A percentile compares a stretch with the other conserved stretches of the same genome.
Evolutionary conservation across 2,329 filamentous ascomycete species (phyloP).

Genomic region (Cytospora chrysosperma): DNA sequence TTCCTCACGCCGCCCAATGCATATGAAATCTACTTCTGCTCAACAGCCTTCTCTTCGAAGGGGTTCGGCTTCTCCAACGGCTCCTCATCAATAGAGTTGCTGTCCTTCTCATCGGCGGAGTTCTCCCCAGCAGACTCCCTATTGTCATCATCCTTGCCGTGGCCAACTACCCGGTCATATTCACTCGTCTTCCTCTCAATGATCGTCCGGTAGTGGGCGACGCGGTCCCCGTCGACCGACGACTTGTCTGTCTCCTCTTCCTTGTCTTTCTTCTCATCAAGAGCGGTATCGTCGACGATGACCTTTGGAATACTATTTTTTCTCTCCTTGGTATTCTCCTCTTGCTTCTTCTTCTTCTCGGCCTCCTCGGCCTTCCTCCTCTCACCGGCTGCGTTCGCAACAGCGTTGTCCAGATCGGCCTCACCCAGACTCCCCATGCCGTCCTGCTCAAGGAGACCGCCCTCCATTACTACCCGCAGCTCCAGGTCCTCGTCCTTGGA

Average conservation of each 20-base stretch:
- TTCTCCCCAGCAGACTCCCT: not conserved
- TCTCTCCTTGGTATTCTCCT: not conserved
- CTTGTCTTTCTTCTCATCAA: not conserved
- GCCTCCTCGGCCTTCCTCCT: constrained; percentile 32
- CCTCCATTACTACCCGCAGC: constrained; percentile 56
- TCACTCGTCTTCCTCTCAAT: constrained; percentile 24
- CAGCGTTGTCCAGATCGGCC: constrained; percentile 56
- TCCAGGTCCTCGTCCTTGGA: constrained; percentile 54
- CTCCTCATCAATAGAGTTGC: not conserved
- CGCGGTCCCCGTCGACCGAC: constrained; percentile 20
- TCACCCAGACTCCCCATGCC: constrained; percentile 59
- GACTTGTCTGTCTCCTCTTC: constrained; percentile 5
- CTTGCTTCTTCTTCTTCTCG: not conserved
- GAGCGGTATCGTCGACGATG: not conserved
- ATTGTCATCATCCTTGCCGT: not conserved
- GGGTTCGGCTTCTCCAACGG: not conserved
- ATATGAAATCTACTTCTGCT: not conserved
- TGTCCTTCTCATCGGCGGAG: not conserved
- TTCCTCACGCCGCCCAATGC: not conserved
- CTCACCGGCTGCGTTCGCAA: constrained; percentile 53
- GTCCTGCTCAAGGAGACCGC: constrained; percentile 51
- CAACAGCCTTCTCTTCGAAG: not conserved
- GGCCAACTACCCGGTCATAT: constrained; percentile 17
- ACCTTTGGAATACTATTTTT: not conserved
- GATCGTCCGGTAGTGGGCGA: constrained; percentile 29